Conservation (phyloP, 1,284 basidiomycete genomes). For the Sporisorium iseilematis-ciliati region DNA sequence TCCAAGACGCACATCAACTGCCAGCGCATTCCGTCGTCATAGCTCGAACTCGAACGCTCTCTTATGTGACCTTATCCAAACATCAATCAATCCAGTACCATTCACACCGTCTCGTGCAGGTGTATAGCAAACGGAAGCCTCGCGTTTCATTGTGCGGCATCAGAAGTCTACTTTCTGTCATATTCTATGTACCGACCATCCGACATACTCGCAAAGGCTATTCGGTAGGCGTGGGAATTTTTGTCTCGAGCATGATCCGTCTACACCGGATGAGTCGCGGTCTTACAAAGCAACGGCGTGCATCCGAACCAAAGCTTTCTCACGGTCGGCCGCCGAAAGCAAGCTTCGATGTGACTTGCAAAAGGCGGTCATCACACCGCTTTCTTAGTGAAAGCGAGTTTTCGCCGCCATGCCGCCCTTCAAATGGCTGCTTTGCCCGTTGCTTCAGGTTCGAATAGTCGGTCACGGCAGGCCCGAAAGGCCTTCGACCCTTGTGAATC, state of each 20-base stretch:
- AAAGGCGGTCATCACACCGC: too few species aligned
- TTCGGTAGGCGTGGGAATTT: not conserved
- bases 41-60: not conserved
- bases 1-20: conserved; percentile 57
- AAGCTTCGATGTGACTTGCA: not conserved
- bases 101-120: not conserved
- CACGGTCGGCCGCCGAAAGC: not conserved
- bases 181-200: not conserved
- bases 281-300: not conserved
- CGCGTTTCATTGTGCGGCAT: not conserved
- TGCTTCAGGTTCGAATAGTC: not conserved
- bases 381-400: not conserved
- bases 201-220: not conserved
- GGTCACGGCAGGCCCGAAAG: not conserved
- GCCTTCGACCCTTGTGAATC: too few species aligned
- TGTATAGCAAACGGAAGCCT: not conserved
- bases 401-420: not conserved
- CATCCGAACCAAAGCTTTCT: not conserved
- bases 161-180: too few species aligned
- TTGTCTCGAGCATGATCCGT: not conserved
- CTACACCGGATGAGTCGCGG: not conserved
- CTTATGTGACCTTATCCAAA: not conserved
- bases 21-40: conserved; percentile 49
- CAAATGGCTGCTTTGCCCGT: not conserved
- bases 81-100: not conserved